Percentiles rank a stretch among this genome's conserved stretches.
phyloP scores from a whole-genome alignment of 2,329 filamentous ascomycete species.

The Pyrenochaeta sp. region DNA sequence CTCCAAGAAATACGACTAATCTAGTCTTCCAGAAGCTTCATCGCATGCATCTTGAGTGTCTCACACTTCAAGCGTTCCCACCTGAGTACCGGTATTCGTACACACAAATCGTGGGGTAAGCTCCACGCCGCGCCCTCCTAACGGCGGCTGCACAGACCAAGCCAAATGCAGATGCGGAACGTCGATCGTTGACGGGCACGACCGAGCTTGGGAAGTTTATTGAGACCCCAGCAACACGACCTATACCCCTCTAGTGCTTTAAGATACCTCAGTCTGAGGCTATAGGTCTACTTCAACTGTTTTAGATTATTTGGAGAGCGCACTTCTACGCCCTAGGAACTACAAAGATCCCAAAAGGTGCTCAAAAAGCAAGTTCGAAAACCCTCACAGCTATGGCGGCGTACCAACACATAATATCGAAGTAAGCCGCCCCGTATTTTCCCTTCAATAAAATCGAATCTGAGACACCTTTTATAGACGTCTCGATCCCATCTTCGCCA shows the following conservation, averaged over 20 bases:
- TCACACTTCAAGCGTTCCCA: conserved; percentile 1
- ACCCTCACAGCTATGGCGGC: conserved; percentile 38
- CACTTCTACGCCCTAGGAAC: not conserved
- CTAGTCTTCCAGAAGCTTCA: not conserved
- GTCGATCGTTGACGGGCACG: conserved; percentile 18
- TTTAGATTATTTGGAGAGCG: not conserved
- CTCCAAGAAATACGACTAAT: not conserved
- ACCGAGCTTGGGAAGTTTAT: conserved; percentile 24
- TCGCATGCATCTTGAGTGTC: not conserved
- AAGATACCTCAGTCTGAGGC: not conserved
- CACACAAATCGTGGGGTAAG: conserved; percentile 19
- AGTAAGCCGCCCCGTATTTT: conserved; percentile 39
- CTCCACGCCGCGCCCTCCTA: conserved; percentile 12
- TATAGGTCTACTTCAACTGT: not conserved
- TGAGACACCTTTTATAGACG: conserved; percentile 37
- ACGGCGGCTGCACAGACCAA: conserved; percentile 24
- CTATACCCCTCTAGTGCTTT: not conserved
- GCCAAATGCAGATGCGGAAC: conserved; percentile 23
- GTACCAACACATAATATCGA: conserved; percentile 55
- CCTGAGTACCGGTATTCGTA: conserved; percentile 1
- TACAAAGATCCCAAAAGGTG: not conserved
- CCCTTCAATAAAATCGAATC: not conserved
- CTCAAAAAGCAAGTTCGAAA: not conserved
- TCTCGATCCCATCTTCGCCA: conserved; percentile 60
- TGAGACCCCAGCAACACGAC: conserved; percentile 17